Evolutionary conservation across 495 filamentous ascomycete species (phyloP).

Genomic region (Talaromyces proteolyticus): DNA sequence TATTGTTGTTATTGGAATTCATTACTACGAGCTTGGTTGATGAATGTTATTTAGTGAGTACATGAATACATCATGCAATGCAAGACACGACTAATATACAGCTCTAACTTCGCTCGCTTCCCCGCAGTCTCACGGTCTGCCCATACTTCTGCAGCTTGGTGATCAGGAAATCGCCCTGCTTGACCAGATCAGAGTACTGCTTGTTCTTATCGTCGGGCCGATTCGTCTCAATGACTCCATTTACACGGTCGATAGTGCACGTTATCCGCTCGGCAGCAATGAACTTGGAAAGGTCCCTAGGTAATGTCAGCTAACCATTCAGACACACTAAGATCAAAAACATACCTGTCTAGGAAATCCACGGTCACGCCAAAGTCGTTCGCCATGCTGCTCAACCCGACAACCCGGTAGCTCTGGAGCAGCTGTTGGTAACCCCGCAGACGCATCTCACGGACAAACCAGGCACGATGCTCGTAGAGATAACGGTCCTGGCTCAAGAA

Average conservation of each 20-base stretch:
- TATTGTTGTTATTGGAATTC: too few relatives aligned
- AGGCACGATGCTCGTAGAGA: slow-evolving; percentile 84
- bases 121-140: slow-evolving; percentile 87
- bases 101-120: slow-evolving; percentile 73
- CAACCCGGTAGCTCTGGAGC: slow-evolving; percentile 96
- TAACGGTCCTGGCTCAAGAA: slow-evolving; percentile 94
- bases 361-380: slow-evolving; percentile 92
- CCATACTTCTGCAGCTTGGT: slow-evolving; percentile 99
- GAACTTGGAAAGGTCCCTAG: slow-evolving; percentile 92
- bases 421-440: slow-evolving; percentile 92
- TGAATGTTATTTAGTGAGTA: too few relatives aligned
- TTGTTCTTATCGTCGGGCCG: slow-evolving; percentile 98
- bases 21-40: too few relatives aligned
- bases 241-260: slow-evolving; percentile 96
- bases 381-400: slow-evolving; percentile 92
- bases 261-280: slow-evolving; percentile 91
- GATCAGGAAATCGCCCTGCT: slow-evolving; percentile 93
- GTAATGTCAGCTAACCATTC: slow-evolving; percentile 10
- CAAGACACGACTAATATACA: slow-evolving; percentile 4
- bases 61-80: neutral
- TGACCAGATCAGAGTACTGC: slow-evolving; percentile 95
- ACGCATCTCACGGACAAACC: slow-evolving; percentile 98
- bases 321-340: neutral
- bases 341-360: slow-evolving; percentile 88
- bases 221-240: slow-evolving; percentile 96